Base-by-base conservation (phyloP, 495 filamentous ascomycete species). In the Xylaria longipes region DNA sequence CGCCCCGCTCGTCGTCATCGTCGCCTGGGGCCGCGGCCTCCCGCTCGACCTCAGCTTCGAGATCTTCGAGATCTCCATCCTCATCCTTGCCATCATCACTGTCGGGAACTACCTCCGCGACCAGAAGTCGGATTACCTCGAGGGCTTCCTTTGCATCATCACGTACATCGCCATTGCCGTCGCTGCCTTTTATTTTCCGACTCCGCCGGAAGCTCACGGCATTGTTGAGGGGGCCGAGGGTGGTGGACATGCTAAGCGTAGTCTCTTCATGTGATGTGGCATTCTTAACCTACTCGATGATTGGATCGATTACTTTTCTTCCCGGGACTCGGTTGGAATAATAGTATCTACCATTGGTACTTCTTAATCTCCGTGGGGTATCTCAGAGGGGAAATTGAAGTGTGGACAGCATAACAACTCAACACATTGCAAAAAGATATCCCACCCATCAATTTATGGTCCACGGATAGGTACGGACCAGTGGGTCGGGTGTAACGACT, bases 41-140 rank as follows among this genome's bases (percentile, higher is more conserved):
- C 74, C 83, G 25, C 93, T 98, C 90, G 90, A 91, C 64, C 82
- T 98, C 48, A 90, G 93, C 75, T 97, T 97, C 76, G 92, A 97
- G 75, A 84, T 93, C 9, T 98, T 97, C 84, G 93, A 95, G 84
- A 84, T 97, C n/a, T 88, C 93, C 20, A 84, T 95, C 67, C 84
- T 97, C n/a, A 89, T 97, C 69, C 85, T 97, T 50, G 89, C 94
- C 7, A 95, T 97, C 76, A 80, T 98, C 57, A 94, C 97, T 0
- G 92, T 95, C 14, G 92, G 93, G 9, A 93, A 94, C 74, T 93
- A 94, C 78, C 79, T 95, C 54, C 85, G 92, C 22, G 92, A 95
- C 80, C 89, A 91, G 70, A 93, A 93, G 81, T 90, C 87, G 37
- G 94, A 94, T 73, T 96, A 93, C 71, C 83, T 96, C 12, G 93